Percentiles rank a stretch among this genome's conserved stretches.
These are phyloP conservation scores for Claviceps sp. DNA, from an alignment of 2,329 filamentous ascomycete species.

Conservation along the genomic window DNA sequence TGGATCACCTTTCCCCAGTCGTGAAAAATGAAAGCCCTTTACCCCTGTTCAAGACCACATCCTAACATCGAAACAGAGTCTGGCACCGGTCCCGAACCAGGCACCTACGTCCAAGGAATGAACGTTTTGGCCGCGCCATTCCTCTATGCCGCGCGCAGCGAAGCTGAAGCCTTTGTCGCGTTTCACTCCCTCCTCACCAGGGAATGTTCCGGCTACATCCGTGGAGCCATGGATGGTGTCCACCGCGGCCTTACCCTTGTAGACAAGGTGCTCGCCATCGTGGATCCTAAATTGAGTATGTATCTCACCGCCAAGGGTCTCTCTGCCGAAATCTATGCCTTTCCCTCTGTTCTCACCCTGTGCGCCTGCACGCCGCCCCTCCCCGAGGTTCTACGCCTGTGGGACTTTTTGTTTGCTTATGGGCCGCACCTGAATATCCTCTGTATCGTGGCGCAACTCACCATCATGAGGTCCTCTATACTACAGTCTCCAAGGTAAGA, in stretches of 20 bases:
- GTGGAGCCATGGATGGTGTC: slow-evolving; percentile 93
- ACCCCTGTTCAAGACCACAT: background rate
- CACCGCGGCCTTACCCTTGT: slow-evolving; percentile 84
- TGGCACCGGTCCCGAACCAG: slow-evolving; percentile 46
- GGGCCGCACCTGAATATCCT: slow-evolving; percentile 89
- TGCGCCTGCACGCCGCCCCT: slow-evolving; percentile 92
- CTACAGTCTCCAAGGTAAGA: slow-evolving; percentile 67
- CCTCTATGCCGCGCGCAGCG: slow-evolving; percentile 84
- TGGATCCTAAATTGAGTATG: slow-evolving; percentile 74
- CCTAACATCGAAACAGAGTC: slow-evolving; percentile 43
- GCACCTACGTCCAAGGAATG: slow-evolving; percentile 96
- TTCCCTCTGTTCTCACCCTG: slow-evolving; percentile 85
- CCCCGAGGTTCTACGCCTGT: slow-evolving; percentile 81
- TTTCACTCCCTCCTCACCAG: slow-evolving; percentile 79
- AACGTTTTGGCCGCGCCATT: slow-evolving; percentile 95
- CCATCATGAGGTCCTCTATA: slow-evolving; percentile 75
- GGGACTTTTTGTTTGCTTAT: slow-evolving; percentile 96
- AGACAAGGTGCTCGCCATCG: slow-evolving; percentile 80
- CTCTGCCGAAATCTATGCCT: slow-evolving; percentile 89
- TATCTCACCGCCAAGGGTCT: slow-evolving; percentile 80
- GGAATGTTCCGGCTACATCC: slow-evolving; percentile 87
- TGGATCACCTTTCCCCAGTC: slow-evolving; percentile 10
- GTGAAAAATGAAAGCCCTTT: background rate
- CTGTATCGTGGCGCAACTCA: slow-evolving; percentile 89
- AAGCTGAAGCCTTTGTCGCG: slow-evolving; percentile 85